Base-by-base conservation (phyloP, 257 asterid species). In the Forsythia suspensa region DNA sequence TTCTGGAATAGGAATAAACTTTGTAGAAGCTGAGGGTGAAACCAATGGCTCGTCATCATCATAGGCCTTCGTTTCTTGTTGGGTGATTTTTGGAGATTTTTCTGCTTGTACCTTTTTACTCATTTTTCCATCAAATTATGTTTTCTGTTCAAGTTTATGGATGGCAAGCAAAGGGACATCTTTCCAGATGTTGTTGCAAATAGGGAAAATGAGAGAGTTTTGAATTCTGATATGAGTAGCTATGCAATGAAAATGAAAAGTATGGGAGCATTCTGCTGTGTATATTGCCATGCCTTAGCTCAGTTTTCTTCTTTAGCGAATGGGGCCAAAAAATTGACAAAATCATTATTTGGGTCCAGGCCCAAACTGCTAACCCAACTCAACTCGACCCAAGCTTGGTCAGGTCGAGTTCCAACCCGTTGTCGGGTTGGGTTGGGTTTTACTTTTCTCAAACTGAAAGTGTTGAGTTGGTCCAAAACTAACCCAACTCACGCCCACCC, bases 221-320 rank as follows among this genome's bases (percentile, higher is more conserved):
- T 85, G 93, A 29, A 85, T 89, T 18, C 79, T 79, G 3, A 86
- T 88, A 73, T 89, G 93, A 0, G 97, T 84, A 41, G 91, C 89
- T 34, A 95, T 87, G 76, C 99, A 95, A 73, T 96, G 96, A 80
- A 90, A 95, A 70, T 95, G 99, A 36, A 95, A 95, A 46, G 88
- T 67, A 75, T 95, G 99, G 3, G 95, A 89, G 79, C 99, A 95
- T 77, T 93, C 98, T 18, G 97, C 99, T 16, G 98, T 95, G 83
- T 89, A 93, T 61, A 93, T 92, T 4, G 98, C 98, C 89, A 73
- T 24, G 24, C 24, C 24, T 24, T 24, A 24, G 24, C 24, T 24
- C 24, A 24, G 24, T 24, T 24, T 24, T 24, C 24, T 24, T 24
- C 24, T 24, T 24, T 24, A 24, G 24, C 24, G 24, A 24, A 24